Evolutionary conservation across 1,284 basidiomycete species (phyloP).

Genomic region (Malassezia dermatis): DNA sequence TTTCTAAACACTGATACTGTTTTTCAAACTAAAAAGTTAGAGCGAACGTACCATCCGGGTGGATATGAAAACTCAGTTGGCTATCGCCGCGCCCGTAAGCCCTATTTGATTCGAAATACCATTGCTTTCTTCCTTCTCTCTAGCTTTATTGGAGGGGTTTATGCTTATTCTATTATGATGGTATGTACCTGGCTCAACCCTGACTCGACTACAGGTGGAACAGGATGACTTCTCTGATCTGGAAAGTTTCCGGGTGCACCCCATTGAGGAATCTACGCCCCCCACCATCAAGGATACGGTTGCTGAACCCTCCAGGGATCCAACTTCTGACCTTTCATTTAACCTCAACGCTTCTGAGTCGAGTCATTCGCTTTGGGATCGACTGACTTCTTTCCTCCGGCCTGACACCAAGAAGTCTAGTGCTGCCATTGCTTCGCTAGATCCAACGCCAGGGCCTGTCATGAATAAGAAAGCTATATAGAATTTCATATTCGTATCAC

Average conservation of each 20-base stretch:
- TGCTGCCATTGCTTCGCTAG: neutral
- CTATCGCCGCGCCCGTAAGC: constrained; percentile 13
- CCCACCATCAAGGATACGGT: neutral
- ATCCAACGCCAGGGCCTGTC: neutral
- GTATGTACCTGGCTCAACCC: neutral
- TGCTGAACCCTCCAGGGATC: neutral
- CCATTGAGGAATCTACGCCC: neutral
- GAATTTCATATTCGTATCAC: neutral
- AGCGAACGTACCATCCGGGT: constrained; percentile 4
- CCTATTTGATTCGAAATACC: constrained; percentile 5
- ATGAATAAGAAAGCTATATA: constrained; percentile 15
- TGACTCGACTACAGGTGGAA: constrained; percentile 10
- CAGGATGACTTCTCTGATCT: constrained; percentile 19
- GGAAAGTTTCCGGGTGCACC: constrained; percentile 11
- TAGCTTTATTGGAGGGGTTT: constrained; percentile 8
- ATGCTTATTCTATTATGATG: constrained; percentile 16
- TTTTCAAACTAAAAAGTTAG: neutral
- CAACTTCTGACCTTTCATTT: too few relatives aligned
- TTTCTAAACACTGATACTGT: neutral
- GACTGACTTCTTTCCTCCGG: neutral
- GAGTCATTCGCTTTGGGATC: neutral
- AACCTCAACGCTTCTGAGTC: neutral
- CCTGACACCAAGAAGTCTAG: neutral
- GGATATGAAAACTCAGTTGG: constrained; percentile 8
- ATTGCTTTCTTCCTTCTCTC: neutral